Base-by-base conservation (phyloP, 1,284 basidiomycete genomes). In the Malassezia caprae region DNA sequence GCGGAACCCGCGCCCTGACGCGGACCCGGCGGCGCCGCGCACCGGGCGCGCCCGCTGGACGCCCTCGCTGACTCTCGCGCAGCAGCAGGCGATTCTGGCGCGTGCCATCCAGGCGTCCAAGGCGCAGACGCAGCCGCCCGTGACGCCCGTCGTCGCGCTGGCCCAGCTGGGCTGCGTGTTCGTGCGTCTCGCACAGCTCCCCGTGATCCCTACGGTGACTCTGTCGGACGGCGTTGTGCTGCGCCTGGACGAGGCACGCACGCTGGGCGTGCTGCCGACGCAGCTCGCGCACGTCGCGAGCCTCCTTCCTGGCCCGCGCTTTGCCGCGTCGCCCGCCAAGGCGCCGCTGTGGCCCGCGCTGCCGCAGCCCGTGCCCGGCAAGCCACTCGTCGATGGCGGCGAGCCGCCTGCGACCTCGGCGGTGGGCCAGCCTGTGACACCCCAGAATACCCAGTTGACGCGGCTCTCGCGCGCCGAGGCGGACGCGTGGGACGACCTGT, bases 391-490 rank as follows among this genome's bases (percentile, higher is more conserved):
- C 52, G 77, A 59, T 53, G 76, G 68, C 32, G 68, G 67, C 24
- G 59, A 76, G 10, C 76, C 75, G 0, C 69, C 65, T 0, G 53
- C 61, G 17, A 53, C 59, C 52, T 68, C 66, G 12, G 67, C 63
- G 5, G 58, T 63, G 27, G 67, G 64, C 65, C 79, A 77, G 12
- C 77, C 78, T 8, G 77, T 83, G 53, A 83, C 84, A 69, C 79
- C 81, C 24, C 77, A 79, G 31, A 81, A 83, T 48, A 88, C 86
- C 6, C 78, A 79, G 17, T 79, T 88, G 46, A 80, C 81, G 8
- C 76, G 80, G 49, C 80, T 89, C 2, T 83, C 85, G 3, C 15
- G 17, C 8, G 28, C 31, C 1, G 39, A 17, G n/a, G 34, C 57
- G 35, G 32, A 48, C 1, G 49, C 56, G 19, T 72, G 65, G 65